phyloP scores from a whole-genome alignment of 371 early-diverging fungal genomes.

The Smittium culicis region DNA sequence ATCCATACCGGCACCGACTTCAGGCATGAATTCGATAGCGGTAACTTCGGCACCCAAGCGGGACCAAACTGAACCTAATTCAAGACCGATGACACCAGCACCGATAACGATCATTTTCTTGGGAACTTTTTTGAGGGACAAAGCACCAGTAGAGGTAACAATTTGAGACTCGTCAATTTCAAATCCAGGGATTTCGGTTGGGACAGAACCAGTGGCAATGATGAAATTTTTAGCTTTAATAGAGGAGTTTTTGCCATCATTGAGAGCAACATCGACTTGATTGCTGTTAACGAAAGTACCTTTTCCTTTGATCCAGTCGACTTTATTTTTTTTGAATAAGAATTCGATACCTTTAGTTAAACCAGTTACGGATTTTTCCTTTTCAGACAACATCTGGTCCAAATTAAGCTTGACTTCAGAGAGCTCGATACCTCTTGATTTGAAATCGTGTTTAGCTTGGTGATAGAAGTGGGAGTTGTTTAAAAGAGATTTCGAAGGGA shows the following conservation, averaged over 20 bases:
- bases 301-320: constrained; percentile 83
- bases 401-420: constrained; percentile 73
- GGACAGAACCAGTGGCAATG: constrained; percentile 95
- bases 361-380: constrained; percentile 73
- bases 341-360: constrained; percentile 88
- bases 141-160: constrained; percentile 93
- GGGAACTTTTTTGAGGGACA: constrained; percentile 81
- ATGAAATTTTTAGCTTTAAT: constrained; percentile 88
- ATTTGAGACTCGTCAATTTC: constrained; percentile 89
- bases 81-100: constrained; percentile 97
- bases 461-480: constrained; percentile 96
- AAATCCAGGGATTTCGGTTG: constrained; percentile 84
- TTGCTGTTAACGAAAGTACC: constrained; percentile 65
- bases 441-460: constrained; percentile 78
- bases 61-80: constrained; percentile 94
- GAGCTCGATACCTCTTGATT: constrained; percentile 87
- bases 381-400: constrained; percentile 75
- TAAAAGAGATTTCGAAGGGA: constrained; percentile 95
- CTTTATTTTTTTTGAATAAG: constrained; percentile 94
- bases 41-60: constrained; percentile 91
- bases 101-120: constrained; percentile 97
- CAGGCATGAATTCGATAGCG: constrained; percentile 85
- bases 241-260: constrained; percentile 51
- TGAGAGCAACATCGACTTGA: constrained; percentile 65
- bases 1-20: constrained; percentile 97